Conservation (phyloP, 352 stramenopile genomes). For the Phytophthora aleatoria region DNA sequence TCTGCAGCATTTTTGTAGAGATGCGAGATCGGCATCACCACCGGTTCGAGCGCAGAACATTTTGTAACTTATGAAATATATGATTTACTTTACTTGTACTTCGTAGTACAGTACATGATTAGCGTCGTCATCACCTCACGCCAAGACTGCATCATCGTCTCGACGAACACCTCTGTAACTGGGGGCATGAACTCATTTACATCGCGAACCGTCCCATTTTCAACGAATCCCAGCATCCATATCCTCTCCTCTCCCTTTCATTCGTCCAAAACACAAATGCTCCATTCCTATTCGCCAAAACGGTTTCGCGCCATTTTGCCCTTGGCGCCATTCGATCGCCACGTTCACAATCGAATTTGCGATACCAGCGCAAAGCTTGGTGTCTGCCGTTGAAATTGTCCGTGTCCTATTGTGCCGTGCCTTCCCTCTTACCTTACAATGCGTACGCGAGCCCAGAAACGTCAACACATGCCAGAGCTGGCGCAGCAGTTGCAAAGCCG, state of each 20-base stretch:
- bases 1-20: neutral
- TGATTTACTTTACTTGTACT: neutral
- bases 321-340: conserved; percentile 30
- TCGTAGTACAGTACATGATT: too few relatives aligned
- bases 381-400: conserved; percentile 5
- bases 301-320: conserved; percentile 25
- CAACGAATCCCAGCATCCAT: conserved; percentile 4
- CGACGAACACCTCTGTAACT: too few relatives aligned
- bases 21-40: conserved; percentile 2
- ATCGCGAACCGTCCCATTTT: conserved; percentile 1
- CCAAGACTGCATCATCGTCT: too few relatives aligned
- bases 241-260: conserved; percentile 4
- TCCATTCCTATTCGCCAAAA: conserved; percentile 18
- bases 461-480: conserved; percentile 20
- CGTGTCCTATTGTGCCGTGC: conserved; percentile 1
- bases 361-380: neutral
- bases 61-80: conserved; percentile 26
- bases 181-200: too few relatives aligned
- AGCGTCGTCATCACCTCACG: too few relatives aligned
- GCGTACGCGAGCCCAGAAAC: conserved; percentile 34
- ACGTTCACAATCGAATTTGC: conserved; percentile 25
- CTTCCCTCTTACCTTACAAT: conserved; percentile 10
- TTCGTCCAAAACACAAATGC: conserved; percentile 14
- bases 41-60: conserved; percentile 10
- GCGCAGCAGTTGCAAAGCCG: conserved; percentile 24